phyloP scores from a whole-genome alignment of 2,329 filamentous ascomycete species.

The Cadophora gregata region DNA sequence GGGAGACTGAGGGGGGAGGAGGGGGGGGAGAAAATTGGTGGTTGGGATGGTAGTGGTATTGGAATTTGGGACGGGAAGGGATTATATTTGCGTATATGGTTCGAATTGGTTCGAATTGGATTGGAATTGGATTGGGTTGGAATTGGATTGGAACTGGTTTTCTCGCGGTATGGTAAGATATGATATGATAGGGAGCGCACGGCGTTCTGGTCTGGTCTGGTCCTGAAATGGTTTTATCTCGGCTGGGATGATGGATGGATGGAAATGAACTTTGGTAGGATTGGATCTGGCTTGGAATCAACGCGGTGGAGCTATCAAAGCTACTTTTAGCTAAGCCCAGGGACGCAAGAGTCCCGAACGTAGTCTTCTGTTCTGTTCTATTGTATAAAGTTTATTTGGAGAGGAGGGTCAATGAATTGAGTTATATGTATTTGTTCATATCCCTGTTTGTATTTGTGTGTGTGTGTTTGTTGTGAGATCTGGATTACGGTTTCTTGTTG shows the following conservation, averaged over 20 bases:
- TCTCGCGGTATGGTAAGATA: background rate
- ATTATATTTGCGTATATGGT: too few relatives aligned
- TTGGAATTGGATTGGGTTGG: background rate
- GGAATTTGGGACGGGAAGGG: background rate
- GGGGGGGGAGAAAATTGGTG: background rate
- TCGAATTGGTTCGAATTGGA: background rate
- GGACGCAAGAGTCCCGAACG: background rate
- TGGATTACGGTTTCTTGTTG: too few relatives aligned
- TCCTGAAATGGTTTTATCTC: background rate
- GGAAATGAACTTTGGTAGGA: background rate
- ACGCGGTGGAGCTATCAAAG: too few relatives aligned
- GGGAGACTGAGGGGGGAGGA: too few relatives aligned
- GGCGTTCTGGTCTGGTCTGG: background rate
- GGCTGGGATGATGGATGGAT: background rate
- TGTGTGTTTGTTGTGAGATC: too few relatives aligned
- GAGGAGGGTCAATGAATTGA: too few relatives aligned
- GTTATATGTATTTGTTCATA: too few relatives aligned
- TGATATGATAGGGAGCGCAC: background rate
- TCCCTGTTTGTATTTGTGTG: too few relatives aligned
- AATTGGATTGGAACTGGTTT: background rate
- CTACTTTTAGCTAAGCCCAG: background rate
- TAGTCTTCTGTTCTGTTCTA: background rate
- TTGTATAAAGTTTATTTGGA: slow-evolving; percentile 9
- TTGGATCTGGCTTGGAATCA: background rate
- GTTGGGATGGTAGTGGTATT: background rate